Conservation (phyloP, 805 yeast genomes). For the Pichia eremophila region DNA sequence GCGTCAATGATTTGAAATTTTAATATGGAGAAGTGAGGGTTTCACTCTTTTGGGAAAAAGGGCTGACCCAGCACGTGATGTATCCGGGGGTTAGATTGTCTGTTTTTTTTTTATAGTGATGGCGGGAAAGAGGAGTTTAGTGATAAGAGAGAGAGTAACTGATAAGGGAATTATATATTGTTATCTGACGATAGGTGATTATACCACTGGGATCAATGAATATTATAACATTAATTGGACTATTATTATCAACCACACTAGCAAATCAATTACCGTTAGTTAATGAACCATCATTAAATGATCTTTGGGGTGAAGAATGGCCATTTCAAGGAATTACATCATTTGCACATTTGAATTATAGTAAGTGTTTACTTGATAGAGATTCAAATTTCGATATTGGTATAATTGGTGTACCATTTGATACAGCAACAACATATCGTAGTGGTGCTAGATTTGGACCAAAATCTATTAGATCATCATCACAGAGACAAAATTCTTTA, state of each 20-base stretch:
- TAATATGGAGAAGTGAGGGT: no score
- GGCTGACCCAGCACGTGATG: no score
- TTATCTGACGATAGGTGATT: no score
- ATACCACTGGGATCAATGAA: no score
- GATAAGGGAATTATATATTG: no score
- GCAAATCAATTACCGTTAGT: neutral
- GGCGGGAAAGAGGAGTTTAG: no score
- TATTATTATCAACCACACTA: neutral
- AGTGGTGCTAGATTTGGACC: constrained; percentile 86
- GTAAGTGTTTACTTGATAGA: constrained; percentile 45
- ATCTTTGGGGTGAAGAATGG: constrained; percentile 69
- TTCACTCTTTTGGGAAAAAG: no score
- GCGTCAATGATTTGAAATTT: no score
- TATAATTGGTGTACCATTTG: constrained; percentile 73
- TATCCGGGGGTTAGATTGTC: no score
- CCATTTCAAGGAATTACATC: constrained; percentile 59
- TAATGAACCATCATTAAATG: constrained; percentile 34
- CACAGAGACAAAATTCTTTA: constrained; percentile 58
- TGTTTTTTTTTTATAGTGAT: no score
- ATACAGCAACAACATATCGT: constrained; percentile 70
- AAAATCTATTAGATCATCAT: constrained; percentile 54
- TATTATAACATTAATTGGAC: no score
- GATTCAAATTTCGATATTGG: constrained; percentile 54
- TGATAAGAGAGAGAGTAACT: no score
- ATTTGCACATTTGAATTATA: constrained; percentile 64